Evolutionary conservation across 192 early-diverging fungal species (phyloP).

Genomic region (Coemansia sp.): DNA sequence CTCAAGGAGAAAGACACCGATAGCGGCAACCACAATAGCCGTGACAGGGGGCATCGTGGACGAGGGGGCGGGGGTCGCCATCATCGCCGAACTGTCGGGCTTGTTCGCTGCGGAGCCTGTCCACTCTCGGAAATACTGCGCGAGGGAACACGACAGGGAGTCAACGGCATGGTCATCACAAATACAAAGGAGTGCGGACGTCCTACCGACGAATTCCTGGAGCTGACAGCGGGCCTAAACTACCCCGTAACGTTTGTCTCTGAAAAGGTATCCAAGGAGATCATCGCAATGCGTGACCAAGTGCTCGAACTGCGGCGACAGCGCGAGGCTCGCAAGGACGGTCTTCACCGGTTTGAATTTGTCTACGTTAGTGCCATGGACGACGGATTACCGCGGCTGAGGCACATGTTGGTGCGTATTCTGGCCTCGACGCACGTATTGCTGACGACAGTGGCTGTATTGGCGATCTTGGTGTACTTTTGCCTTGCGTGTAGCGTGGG

Average conservation of each 20-base stretch:
- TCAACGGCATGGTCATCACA: constrained; percentile 33
- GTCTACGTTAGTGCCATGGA: constrained; percentile 28
- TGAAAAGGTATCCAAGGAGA: constrained; percentile 17
- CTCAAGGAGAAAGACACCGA: not conserved
- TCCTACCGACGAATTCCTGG: constrained; percentile 34
- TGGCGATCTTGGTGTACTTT: constrained; percentile 31
- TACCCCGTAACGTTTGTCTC: constrained; percentile 46
- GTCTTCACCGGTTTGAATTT: constrained; percentile 15
- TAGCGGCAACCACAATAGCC: not conserved
- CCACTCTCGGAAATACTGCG: constrained; percentile 29
- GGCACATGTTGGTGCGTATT: constrained; percentile 17
- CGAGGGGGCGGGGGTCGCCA: not conserved
- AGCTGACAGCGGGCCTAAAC: constrained; percentile 21
- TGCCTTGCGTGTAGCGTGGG: constrained; percentile 42
- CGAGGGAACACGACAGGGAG: constrained; percentile 23
- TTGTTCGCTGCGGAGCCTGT: constrained; percentile 42
- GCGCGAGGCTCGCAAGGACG: not conserved
- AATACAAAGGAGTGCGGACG: constrained; percentile 44
- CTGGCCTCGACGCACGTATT: constrained; percentile 36
- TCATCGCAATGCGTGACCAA: constrained; percentile 27
- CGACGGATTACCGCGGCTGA: constrained; percentile 2
- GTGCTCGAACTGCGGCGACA: constrained; percentile 4
- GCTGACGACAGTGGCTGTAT: constrained; percentile 19
- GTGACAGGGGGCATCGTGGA: not conserved
- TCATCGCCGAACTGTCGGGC: constrained; percentile 20